Conservation (phyloP, 495 filamentous ascomycete genomes). For the Penicillium argentinense region DNA sequence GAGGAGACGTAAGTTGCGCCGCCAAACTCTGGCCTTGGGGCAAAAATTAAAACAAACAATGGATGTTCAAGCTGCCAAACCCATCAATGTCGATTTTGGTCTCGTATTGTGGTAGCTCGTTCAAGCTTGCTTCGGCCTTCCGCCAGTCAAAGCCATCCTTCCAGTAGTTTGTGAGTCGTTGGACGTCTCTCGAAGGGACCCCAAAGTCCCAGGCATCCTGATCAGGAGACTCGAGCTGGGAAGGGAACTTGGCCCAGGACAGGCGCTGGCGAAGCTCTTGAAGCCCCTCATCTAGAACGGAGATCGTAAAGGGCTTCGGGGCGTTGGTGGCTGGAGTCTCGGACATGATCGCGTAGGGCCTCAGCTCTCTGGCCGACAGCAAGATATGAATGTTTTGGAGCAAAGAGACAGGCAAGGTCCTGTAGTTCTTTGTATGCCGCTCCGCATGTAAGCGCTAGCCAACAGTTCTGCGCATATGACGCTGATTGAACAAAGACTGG, state of each 20-base stretch:
- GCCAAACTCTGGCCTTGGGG: too few relatives aligned
- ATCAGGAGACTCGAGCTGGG: conserved; percentile 37
- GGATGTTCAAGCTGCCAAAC: conserved; percentile 41
- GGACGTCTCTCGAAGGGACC: conserved; percentile 38
- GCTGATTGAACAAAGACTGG: too few relatives aligned
- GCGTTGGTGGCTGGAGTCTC: not conserved
- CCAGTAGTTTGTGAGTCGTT: conserved; percentile 40
- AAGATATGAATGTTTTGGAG: too few relatives aligned
- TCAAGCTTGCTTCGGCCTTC: conserved; percentile 40
- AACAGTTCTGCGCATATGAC: too few relatives aligned
- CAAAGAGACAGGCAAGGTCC: too few relatives aligned
- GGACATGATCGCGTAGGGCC: conserved; percentile 14
- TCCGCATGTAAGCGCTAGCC: too few relatives aligned
- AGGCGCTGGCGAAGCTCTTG: conserved; percentile 39
- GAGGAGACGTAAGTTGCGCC: too few relatives aligned
- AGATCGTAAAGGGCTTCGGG: conserved; percentile 31
- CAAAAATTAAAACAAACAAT: conserved; percentile 26
- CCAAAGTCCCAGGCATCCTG: conserved; percentile 38
- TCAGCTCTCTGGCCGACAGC: too few relatives aligned
- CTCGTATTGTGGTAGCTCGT: conserved; percentile 43
- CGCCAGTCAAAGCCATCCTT: conserved; percentile 42
- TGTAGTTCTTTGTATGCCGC: too few relatives aligned
- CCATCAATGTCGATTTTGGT: conserved; percentile 42
- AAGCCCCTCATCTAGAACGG: conserved; percentile 37
- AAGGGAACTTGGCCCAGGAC: conserved; percentile 33